Conservation (phyloP, 192 early-diverging fungal genomes). For the Coemansia sp. region DNA sequence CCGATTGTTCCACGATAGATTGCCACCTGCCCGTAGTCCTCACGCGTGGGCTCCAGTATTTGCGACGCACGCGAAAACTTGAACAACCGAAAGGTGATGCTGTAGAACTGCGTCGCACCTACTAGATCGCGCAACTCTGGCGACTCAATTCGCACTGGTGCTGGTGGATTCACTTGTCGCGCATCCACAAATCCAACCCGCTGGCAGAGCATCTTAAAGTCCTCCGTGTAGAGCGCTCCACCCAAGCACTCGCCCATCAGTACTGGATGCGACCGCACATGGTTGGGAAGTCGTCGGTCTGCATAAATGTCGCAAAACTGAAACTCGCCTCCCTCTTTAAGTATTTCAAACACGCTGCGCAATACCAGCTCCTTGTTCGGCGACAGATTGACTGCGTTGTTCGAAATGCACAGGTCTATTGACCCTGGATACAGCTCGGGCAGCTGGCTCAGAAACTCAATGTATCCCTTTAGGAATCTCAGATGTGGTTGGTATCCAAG, state of each 20-base stretch:
- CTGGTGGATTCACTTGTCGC: slow-evolving; percentile 35
- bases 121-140: slow-evolving; percentile 49
- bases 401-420: slow-evolving; percentile 53
- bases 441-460: slow-evolving; percentile 40
- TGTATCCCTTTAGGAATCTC: slow-evolving; percentile 47
- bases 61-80: slow-evolving; percentile 46
- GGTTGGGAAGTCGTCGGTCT: slow-evolving; percentile 29
- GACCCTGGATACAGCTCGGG: slow-evolving; percentile 30
- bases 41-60: slow-evolving; percentile 47
- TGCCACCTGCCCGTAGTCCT: slow-evolving; percentile 46
- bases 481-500: slow-evolving; percentile 51
- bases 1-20: slow-evolving; percentile 48
- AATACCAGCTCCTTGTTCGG: slow-evolving; percentile 53
- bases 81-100: slow-evolving; percentile 52
- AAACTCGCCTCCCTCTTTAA: slow-evolving; percentile 32
- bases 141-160: slow-evolving; percentile 30
- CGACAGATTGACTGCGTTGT: slow-evolving; percentile 53
- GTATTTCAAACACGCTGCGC: slow-evolving; percentile 2
- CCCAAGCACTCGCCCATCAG: slow-evolving; percentile 47
- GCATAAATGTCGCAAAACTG: slow-evolving; percentile 45
- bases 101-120: slow-evolving; percentile 46
- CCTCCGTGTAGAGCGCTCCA: slow-evolving; percentile 37
- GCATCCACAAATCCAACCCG: slow-evolving; percentile 34
- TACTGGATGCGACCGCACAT: slow-evolving; percentile 34
- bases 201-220: slow-evolving; percentile 34